phyloP scores from a whole-genome alignment of 2,329 filamentous ascomycete species.

The Colletotrichum musicola region DNA sequence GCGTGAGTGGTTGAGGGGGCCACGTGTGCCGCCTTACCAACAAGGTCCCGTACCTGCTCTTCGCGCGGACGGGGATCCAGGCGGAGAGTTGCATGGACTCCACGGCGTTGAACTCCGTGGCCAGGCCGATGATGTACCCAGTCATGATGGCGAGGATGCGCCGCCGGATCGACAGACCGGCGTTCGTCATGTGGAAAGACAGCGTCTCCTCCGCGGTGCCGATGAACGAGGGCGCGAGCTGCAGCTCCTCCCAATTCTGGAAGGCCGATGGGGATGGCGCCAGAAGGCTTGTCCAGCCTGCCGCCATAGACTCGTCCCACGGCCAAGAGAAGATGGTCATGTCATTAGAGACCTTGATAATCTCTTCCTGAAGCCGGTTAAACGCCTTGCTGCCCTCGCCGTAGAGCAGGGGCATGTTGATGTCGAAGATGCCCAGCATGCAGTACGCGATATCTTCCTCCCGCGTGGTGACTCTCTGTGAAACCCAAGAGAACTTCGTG shows the following conservation, averaged over 20 bases:
- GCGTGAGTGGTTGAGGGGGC: too few relatives aligned
- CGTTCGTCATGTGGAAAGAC: background rate
- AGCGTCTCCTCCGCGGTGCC: background rate
- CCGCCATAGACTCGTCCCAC: background rate
- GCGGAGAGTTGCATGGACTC: too few relatives aligned
- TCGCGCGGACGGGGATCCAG: too few relatives aligned
- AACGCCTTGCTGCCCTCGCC: conserved; percentile 45
- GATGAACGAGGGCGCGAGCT: background rate
- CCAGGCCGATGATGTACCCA: background rate
- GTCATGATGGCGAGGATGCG: background rate
- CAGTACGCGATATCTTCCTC: conserved; percentile 45
- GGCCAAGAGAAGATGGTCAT: conserved; percentile 11
- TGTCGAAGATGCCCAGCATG: conserved; percentile 45
- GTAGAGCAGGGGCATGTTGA: conserved; percentile 45
- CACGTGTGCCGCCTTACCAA: too few relatives aligned
- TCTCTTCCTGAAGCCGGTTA: conserved; percentile 34
- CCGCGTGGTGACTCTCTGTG: conserved; percentile 33
- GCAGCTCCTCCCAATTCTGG: background rate
- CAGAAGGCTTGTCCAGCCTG: background rate
- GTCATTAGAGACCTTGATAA: background rate
- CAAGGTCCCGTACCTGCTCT: too few relatives aligned
- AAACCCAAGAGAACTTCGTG: conserved; percentile 7
- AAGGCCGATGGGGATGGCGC: background rate
- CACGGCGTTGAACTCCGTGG: too few relatives aligned
- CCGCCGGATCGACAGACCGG: background rate